Conservation (phyloP, 2,329 filamentous ascomycete species). For the Polychaeton citri region DNA sequence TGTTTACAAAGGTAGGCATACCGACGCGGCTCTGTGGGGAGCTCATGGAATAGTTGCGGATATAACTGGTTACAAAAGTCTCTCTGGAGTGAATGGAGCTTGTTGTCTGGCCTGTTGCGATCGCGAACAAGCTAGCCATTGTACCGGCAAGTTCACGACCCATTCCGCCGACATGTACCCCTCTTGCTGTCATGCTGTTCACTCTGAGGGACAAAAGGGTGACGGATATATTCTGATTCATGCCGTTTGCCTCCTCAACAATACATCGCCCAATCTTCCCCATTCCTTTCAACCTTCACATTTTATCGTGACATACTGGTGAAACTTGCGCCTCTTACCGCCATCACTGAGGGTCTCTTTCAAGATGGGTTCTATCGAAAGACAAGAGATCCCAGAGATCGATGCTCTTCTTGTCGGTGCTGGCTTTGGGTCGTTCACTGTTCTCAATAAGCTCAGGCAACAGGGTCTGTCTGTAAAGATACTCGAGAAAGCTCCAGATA, state of each 20-base stretch:
- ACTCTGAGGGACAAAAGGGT: too few species aligned
- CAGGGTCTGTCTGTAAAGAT: constrained; percentile 20
- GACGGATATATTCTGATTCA: too few species aligned
- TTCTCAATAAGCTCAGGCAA: constrained; percentile 19
- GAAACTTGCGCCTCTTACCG: too few species aligned
- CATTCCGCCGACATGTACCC: neutral
- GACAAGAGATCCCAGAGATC: constrained; percentile 1
- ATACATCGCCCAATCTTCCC: too few species aligned
- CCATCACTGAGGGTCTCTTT: too few species aligned
- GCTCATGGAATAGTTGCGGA: too few species aligned
- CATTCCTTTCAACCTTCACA: too few species aligned
- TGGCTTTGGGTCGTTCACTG: constrained; percentile 7
- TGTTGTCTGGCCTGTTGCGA: neutral
- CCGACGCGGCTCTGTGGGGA: too few species aligned
- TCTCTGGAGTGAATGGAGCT: neutral
- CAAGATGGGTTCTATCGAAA: neutral
- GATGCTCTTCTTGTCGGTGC: constrained; percentile 12
- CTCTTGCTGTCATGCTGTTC: neutral
- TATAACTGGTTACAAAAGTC: neutral
- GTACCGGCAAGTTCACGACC: neutral
- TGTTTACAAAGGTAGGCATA: too few species aligned
- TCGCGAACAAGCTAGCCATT: neutral
- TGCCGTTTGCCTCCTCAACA: too few species aligned
- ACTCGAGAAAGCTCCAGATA: constrained; percentile 21
- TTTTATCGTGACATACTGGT: too few species aligned